Percentiles rank a stretch among this genome's conserved stretches.
Conservation (phyloP, 352 stramenopile species). For the Blastocystis sp. region DNA sequence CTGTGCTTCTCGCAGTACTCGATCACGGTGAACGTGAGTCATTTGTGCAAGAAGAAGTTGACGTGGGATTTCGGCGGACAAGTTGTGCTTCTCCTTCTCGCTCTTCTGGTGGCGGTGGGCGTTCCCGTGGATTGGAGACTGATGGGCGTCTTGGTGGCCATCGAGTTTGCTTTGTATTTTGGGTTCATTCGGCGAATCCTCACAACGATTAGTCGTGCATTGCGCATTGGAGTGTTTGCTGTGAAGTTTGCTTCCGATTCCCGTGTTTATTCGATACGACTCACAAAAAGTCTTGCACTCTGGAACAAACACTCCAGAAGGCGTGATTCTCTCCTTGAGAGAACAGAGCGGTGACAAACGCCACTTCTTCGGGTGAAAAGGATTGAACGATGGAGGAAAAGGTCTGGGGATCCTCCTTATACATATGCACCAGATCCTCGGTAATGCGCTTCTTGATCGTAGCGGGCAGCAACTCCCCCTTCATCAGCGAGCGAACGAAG, state of each 20-base stretch:
- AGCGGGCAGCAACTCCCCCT: slow-evolving; percentile 3
- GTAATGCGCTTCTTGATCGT: slow-evolving; percentile 21
- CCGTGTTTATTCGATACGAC: no score
- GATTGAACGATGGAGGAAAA: slow-evolving; percentile 43
- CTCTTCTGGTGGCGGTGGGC: not conserved
- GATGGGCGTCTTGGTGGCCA: not conserved
- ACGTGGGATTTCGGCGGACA: not conserved
- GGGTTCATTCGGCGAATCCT: not conserved
- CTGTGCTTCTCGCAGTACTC: not conserved
- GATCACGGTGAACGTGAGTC: not conserved
- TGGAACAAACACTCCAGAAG: not conserved
- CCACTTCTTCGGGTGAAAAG: slow-evolving; percentile 9
- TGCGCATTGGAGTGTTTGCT: not conserved
- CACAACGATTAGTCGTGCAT: not conserved
- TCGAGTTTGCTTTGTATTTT: not conserved
- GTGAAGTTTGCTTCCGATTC: not conserved
- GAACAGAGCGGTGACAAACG: not conserved
- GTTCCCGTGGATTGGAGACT: not conserved
- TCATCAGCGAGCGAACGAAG: slow-evolving; percentile 52
- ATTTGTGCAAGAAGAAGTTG: not conserved
- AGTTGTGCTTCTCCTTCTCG: not conserved
- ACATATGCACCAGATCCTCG: slow-evolving; percentile 8
- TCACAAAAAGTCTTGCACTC: not conserved
- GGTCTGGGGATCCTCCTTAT: slow-evolving; percentile 21
- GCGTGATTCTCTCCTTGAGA: not conserved